Evolutionary conservation across 257 asterid genomes (phyloP), one percentile per base, ranked within the genome.

Genomic region (Linaria vulgaris): DNA sequence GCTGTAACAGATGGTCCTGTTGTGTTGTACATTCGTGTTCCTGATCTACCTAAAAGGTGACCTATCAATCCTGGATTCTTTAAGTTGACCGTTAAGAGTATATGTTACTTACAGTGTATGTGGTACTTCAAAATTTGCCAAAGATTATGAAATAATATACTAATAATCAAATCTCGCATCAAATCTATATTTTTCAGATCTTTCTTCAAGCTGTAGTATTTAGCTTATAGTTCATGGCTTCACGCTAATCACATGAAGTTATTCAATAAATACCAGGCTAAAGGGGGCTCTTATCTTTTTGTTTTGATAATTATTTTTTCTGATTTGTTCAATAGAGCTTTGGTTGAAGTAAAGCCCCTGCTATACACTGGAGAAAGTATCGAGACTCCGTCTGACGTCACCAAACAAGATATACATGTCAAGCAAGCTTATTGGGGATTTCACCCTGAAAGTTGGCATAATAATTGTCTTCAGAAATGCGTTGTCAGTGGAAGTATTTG

Each of bases 11-110:
- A 76, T 61, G 72, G 59, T 69, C 95, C 97, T 17, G 69, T 89
- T 61, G 46, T 87, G 69, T 66, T 87, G 22, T 92, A 78, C 75
- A 61, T 92, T 74, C 81, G 89, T 73, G 95, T 89, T 82, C 97
- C 99, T 63, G 96, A 85, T 82, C 82, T 92, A 65, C 99, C 99
- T n/a, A 92, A 89, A 77, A 85, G 99, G 99, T 92, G 58, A 74
- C 27, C 48, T 63, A 52, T 30, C 60, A 47, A 34, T 34, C 9
- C 44, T 34, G 12, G 21, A 60, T 57, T 56, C 31, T 54, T n/a
- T 55, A 55, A 52, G 12, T 67, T 68, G 47, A 50, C 44, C 56
- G 22, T 54, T 60, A 48, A 7, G 37, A 17, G 34, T 34, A 60
- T 54, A 54, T 39, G 51, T 52, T 10, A 64, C 53, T 68, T 9